Evolutionary conservation across 345 rosid species (phyloP), one percentile per base, ranked within the genome.

Genomic region (Salix udensis): DNA sequence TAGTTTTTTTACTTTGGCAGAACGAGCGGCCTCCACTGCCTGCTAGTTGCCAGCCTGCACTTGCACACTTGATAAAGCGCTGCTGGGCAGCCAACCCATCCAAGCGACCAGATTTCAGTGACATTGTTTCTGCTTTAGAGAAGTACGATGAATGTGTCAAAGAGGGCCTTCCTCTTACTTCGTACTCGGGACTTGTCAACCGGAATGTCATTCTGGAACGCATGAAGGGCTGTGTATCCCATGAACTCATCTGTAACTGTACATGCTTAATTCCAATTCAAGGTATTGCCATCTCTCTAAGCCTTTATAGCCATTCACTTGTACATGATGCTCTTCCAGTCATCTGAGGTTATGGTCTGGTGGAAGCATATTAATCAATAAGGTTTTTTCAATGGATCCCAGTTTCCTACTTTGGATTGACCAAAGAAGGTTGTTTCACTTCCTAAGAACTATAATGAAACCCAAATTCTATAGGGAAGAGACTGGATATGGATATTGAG

Each of bases 21-120:
- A 93, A 93, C 66, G 97, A 91, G 83, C 81, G 99, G 64, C 99
- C 99, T 21, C 97, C 98, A 8, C 65, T 96, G 75, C 98, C 96
- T 0, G 96, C 91, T 10, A 96, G 98, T 72, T 96, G 98, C 64
- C 98, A 90, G 82, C 96, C 97, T 0, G 98, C 90, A 0, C 80
- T 96, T 0, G 97, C 97, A 46, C 96, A 96, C 82, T 79, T 96
- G n/a, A 93, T 96, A 81, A 92, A 86, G 87, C 88, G 90, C 2
- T 96, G 99, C 77, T 92, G 99, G 99, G 91, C 96, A 0, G 93
- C 88, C 0, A 93, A 93, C 70, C 97, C 99, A 0, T 80, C 96
- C 0, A 96, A 92, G 83, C 86, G 99, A 76, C 98, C 98, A 0
- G 98, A 96, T 66, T 96, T 96, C 88, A 85, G 88, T 21, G 81